Evolutionary conservation across 129 eudicot species (phyloP).

Genomic region (Lactuca sativa): DNA sequence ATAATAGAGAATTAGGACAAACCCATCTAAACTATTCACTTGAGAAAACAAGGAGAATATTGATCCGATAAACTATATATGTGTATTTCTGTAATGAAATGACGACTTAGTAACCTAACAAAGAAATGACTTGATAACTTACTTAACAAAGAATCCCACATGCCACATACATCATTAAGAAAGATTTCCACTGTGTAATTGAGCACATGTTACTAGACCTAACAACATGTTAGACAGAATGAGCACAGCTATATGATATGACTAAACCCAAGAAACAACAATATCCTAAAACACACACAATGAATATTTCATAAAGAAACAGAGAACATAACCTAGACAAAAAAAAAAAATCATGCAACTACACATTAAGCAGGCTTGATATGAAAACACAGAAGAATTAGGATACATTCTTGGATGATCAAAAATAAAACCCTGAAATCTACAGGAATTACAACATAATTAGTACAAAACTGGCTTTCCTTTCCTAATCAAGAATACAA

Average conservation of each 20-base stretch:
- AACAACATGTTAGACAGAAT: no score
- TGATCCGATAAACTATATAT: not conserved
- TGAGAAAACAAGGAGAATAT: not conserved
- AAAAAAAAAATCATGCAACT: no score
- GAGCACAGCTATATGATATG: not conserved
- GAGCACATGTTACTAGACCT: no score
- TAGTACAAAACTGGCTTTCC: conserved; percentile 7
- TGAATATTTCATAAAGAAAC: not conserved
- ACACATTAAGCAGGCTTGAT: not conserved
- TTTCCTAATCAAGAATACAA: conserved; percentile 3
- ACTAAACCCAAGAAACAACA: not conserved
- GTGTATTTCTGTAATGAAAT: no score
- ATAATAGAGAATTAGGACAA: not conserved
- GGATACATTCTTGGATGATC: conserved; percentile 16
- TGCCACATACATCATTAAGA: no score
- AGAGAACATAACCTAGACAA: not conserved
- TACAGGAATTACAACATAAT: conserved; percentile 12
- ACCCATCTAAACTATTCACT: not conserved
- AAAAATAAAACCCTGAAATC: not conserved
- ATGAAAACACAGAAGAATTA: not conserved
- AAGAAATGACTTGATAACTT: no score
- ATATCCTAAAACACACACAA: not conserved
- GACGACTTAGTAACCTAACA: no score
- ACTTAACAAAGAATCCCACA: no score
- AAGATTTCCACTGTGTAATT: no score